These are phyloP conservation scores for Scheffersomyces stambukii DNA, from an alignment of 1,139 yeast species.

Conservation along the genomic window DNA sequence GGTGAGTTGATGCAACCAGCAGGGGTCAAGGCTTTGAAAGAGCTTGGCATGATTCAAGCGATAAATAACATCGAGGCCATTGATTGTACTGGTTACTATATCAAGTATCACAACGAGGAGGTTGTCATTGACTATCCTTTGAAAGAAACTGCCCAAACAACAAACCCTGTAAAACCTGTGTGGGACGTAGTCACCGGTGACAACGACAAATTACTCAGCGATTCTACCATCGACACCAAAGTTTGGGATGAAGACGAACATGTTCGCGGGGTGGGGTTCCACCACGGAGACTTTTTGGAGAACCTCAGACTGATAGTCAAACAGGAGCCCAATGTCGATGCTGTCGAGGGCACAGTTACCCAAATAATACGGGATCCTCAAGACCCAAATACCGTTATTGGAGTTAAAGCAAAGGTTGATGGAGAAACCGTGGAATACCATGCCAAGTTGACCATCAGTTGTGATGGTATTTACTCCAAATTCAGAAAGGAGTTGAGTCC, in stretches of 20 bases:
- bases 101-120: constrained; percentile 56
- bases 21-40: constrained; percentile 76
- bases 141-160: constrained; percentile 43
- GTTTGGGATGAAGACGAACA: constrained; percentile 60
- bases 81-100: constrained; percentile 74
- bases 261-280: constrained; percentile 81
- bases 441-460: constrained; percentile 68
- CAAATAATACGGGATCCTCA: constrained; percentile 50
- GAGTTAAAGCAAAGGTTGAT: constrained; percentile 50
- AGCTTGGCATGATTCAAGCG: constrained; percentile 78
- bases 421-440: constrained; percentile 29
- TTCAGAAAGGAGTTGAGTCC: constrained; percentile 71
- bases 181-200: constrained; percentile 51
- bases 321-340: constrained; percentile 64
- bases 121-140: constrained; percentile 69
- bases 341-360: constrained; percentile 78
- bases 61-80: constrained; percentile 80
- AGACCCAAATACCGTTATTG: constrained; percentile 53
- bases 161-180: constrained; percentile 46
- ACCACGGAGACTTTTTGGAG: constrained; percentile 83
- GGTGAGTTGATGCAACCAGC: constrained; percentile 97
- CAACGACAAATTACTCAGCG: constrained; percentile 51
- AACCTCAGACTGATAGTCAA: constrained; percentile 73
- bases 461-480: constrained; percentile 94
- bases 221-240: constrained; percentile 41